Evolutionary conservation across 2,329 filamentous ascomycete genomes (phyloP).

Genomic region (Neobulgaria alba): DNA sequence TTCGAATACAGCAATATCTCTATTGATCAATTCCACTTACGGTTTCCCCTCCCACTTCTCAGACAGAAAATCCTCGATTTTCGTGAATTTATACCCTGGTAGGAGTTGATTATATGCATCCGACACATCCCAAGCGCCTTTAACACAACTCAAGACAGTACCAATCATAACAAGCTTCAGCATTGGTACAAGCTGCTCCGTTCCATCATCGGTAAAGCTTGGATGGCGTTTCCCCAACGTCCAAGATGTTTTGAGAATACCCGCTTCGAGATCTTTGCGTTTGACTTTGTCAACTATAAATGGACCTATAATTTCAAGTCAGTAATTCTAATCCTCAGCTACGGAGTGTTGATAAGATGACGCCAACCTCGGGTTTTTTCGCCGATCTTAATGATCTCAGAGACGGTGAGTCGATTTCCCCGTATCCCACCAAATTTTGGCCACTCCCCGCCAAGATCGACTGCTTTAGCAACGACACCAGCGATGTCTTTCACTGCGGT

Average conservation of each 20-base stretch:
- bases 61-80: slow-evolving; percentile 35
- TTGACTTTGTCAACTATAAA: slow-evolving; percentile 39
- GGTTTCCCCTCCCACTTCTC: slow-evolving; percentile 27
- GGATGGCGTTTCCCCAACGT: slow-evolving; percentile 28
- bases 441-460: slow-evolving; percentile 29
- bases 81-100: slow-evolving; percentile 35
- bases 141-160: slow-evolving; percentile 33
- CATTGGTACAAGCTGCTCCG: slow-evolving; percentile 23
- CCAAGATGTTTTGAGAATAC: slow-evolving; percentile 35
- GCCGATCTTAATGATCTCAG: slow-evolving; percentile 31
- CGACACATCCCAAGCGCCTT: slow-evolving; percentile 36
- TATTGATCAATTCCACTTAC: no score
- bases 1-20: no score
- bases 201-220: slow-evolving; percentile 30
- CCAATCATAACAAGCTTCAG: slow-evolving; percentile 33
- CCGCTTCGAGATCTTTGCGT: slow-evolving; percentile 38
- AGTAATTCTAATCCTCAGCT: neutral
- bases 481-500: slow-evolving; percentile 38
- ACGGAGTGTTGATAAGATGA: neutral
- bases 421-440: slow-evolving; percentile 27
- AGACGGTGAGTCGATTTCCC: slow-evolving; percentile 22
- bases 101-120: slow-evolving; percentile 37
- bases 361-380: slow-evolving; percentile 33
- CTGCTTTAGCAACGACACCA: slow-evolving; percentile 25
- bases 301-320: slow-evolving; percentile 20